A percentile compares a stretch with the other conserved stretches of the same genome.
These are phyloP conservation scores for Jacaranda copaia DNA, from an alignment of 257 asterid species.

Conservation along the genomic window DNA sequence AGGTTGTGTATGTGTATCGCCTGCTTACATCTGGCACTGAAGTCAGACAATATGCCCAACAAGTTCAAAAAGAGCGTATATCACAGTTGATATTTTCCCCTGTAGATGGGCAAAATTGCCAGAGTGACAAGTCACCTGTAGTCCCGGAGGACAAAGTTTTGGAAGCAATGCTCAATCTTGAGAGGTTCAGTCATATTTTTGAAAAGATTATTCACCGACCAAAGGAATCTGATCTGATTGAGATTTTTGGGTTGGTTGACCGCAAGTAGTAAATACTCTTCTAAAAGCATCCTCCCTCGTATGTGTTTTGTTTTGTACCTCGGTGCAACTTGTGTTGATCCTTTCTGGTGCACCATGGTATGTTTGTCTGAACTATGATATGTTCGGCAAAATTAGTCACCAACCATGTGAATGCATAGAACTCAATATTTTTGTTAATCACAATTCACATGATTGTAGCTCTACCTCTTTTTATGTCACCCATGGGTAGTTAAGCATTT, in stretches of 20 bases:
- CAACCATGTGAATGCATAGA: not conserved
- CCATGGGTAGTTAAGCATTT: too few species aligned
- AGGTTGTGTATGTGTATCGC: conserved; percentile 57
- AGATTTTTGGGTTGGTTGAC: conserved; percentile 37
- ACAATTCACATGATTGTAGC: not conserved
- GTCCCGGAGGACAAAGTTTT: conserved; percentile 44
- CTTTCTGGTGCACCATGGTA: too few species aligned
- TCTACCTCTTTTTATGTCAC: too few species aligned
- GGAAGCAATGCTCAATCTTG: conserved; percentile 46
- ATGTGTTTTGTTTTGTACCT: too few species aligned
- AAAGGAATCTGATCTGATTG: conserved; percentile 47
- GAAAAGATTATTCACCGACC: conserved; percentile 60
- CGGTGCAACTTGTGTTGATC: too few species aligned
- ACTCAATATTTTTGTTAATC: not conserved
- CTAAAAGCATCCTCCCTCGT: not conserved
- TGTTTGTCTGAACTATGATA: conserved; percentile 17
- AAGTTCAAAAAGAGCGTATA: conserved; percentile 48
- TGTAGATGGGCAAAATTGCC: conserved; percentile 10
- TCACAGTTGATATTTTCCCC: conserved; percentile 56
- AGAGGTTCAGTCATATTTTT: conserved; percentile 36
- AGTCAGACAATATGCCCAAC: conserved; percentile 42
- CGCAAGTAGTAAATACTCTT: not conserved
- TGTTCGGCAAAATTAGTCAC: not conserved
- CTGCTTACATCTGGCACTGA: conserved; percentile 59
- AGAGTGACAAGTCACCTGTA: not conserved